phyloP scores from a whole-genome alignment of 352 stramenopile genomes.

The Phytophthora aleatoria region DNA sequence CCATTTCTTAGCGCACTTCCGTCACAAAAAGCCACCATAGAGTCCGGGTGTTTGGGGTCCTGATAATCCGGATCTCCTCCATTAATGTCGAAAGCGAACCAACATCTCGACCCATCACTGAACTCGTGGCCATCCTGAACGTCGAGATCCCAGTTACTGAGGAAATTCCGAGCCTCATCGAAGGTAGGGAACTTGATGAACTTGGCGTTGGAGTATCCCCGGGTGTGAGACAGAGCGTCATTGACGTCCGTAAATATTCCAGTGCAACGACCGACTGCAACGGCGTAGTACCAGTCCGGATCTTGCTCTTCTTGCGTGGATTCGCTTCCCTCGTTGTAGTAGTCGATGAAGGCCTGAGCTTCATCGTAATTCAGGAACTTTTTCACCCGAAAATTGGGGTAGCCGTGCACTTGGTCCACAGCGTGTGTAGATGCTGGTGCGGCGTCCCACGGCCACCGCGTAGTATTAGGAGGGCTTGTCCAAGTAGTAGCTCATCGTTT shows the following conservation, averaged over 20 bases:
- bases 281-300: background rate
- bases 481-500: too few species aligned
- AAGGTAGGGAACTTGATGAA: background rate
- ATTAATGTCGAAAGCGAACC: background rate
- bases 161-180: background rate
- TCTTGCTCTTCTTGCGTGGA: background rate
- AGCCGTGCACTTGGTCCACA: conserved; percentile 43
- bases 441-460: conserved; percentile 18
- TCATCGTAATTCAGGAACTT: conserved; percentile 52
- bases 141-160: background rate
- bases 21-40: background rate
- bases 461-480: conserved; percentile 17
- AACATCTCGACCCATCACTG: background rate
- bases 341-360: conserved; percentile 9
- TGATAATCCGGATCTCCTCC: background rate
- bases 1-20: background rate
- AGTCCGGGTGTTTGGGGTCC: background rate
- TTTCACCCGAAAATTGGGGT: conserved; percentile 47
- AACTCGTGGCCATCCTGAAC: background rate
- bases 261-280: background rate
- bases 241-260: background rate
- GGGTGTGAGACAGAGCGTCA: background rate
- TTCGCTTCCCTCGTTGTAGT: too few species aligned
- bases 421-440: conserved; percentile 15
- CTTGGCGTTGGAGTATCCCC: background rate